Percentiles rank a stretch among this genome's conserved stretches.
Conservation (phyloP, 2,329 filamentous ascomycete genomes). For the Fusarium abutilonis region DNA sequence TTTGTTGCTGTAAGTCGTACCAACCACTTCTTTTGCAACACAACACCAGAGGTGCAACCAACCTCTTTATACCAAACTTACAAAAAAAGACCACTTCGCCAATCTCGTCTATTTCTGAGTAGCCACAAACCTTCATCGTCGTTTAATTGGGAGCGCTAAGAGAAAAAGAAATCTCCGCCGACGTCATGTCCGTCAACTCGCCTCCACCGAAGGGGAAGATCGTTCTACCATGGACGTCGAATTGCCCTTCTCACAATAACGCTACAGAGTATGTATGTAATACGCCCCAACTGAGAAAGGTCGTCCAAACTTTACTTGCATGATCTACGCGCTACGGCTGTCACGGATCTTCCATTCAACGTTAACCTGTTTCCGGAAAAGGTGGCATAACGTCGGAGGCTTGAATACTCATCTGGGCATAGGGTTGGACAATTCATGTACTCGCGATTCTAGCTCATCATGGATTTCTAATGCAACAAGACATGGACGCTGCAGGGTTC, state of each 20-base stretch:
- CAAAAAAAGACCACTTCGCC: conserved; percentile 16
- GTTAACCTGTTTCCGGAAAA: conserved; percentile 21
- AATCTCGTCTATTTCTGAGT: background rate
- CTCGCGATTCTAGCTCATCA: background rate
- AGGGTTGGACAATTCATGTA: conserved; percentile 25
- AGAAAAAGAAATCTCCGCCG: conserved; percentile 18
- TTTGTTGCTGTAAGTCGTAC: conserved; percentile 9
- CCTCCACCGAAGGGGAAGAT: conserved; percentile 1
- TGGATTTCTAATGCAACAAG: conserved; percentile 3
- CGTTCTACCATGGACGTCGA: background rate
- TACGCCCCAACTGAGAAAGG: background rate
- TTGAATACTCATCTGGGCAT: conserved; percentile 18
- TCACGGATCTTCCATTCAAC: conserved; percentile 11
- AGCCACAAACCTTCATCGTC: conserved; percentile 14
- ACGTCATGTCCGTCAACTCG: conserved; percentile 25
- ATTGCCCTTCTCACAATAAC: background rate
- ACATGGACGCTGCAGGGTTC: conserved; percentile 4
- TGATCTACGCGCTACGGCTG: conserved; percentile 25
- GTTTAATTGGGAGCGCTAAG: background rate
- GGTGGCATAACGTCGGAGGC: conserved; percentile 18
- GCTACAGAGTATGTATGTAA: background rate
- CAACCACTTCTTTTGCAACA: conserved; percentile 29
- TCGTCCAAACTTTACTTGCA: conserved; percentile 4
- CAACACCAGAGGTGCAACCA: conserved; percentile 24
- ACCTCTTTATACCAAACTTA: conserved; percentile 37